Base-by-base conservation (phyloP, 208 protist genomes). In the Leishmania arabica region DNA sequence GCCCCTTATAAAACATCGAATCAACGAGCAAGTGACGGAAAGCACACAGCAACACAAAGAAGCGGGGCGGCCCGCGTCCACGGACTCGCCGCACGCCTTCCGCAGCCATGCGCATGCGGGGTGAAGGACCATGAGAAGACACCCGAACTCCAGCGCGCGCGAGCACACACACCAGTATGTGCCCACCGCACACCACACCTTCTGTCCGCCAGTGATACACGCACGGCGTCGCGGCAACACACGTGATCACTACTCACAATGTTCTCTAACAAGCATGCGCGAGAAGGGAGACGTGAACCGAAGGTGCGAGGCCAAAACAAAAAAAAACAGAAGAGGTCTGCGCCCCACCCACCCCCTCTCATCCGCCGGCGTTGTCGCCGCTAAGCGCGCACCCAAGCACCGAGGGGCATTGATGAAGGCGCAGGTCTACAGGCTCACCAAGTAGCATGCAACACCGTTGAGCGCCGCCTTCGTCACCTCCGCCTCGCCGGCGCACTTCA, bases 391-490 rank as follows among this genome's bases (percentile, higher is more conserved):
- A 37, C 24, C 69, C 34, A 15, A 8, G 45, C 69, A 73, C 24
- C 8, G 45, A 54, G 6, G 6, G 27, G 6, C 42, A 73, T 19
- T 21, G 42, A 51, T 31, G 21, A 54, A 51, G 62, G 51, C 13
- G 34, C 34, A 31, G 3, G 51, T n/a, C 70, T 84, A 87, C 45
- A 88, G 19, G n/a, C 76, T 82, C 13, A 90, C 79, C 31, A 97
- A 78, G 82, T 89, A 96, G 42, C 87, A 90, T 31, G 92, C 95
- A 19, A 96, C 95, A 40, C 95, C 93, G 54, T 85, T 88, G 9
- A 97, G 85, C 0, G 89, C 79, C 17, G 91, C 64, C 78, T 75
- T 78, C 37, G 84, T 47, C 27, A 89, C 85, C 51, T 87, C 88
- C 4, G 62, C 62, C 65, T 77, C 73, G 17, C 56, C 65, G 31